phyloP scores from a whole-genome alignment of 768 basidiomycete species.

The Xerocomus potaroensis region DNA sequence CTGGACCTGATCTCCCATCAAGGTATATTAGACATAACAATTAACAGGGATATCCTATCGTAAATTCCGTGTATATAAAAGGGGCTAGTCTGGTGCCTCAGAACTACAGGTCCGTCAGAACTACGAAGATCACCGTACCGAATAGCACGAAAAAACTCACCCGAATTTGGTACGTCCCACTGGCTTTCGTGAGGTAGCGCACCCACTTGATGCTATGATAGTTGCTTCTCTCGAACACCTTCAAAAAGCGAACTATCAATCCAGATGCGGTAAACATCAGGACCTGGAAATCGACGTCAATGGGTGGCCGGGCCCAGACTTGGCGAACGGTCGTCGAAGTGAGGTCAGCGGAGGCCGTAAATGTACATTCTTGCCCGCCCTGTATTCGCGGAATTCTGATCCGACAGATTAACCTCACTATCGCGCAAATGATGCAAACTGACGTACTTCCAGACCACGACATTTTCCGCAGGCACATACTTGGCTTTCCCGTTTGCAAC shows the following conservation, averaged over 20 bases:
- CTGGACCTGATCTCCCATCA: constrained; percentile 11
- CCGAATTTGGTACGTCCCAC: constrained; percentile 89
- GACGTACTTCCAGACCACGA: constrained; percentile 96
- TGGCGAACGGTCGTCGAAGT: constrained; percentile 89
- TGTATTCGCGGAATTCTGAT: constrained; percentile 87
- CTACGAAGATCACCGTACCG: background rate
- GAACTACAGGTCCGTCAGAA: constrained; percentile 19
- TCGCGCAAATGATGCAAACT: background rate
- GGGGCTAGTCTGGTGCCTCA: constrained; percentile 15
- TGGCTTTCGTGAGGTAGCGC: constrained; percentile 89
- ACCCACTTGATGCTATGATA: constrained; percentile 98
- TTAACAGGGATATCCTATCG: constrained; percentile 21
- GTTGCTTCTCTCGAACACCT: constrained; percentile 94
- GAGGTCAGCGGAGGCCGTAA: constrained; percentile 76
- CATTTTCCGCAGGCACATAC: constrained; percentile 93
- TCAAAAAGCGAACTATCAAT: constrained; percentile 92
- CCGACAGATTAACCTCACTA: constrained; percentile 1
- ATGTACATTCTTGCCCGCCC: constrained; percentile 86
- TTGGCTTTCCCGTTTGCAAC: constrained; percentile 93
- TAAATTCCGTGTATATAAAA: constrained; percentile 25
- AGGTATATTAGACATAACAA: constrained; percentile 25
- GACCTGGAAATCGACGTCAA: constrained; percentile 98
- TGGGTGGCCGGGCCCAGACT: constrained; percentile 97
- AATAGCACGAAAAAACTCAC: constrained; percentile 45
- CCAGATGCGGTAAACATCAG: constrained; percentile 99